Evolutionary conservation across 192 early-diverging fungal genomes (phyloP).

Genomic region (Backusella mclennaniae): DNA sequence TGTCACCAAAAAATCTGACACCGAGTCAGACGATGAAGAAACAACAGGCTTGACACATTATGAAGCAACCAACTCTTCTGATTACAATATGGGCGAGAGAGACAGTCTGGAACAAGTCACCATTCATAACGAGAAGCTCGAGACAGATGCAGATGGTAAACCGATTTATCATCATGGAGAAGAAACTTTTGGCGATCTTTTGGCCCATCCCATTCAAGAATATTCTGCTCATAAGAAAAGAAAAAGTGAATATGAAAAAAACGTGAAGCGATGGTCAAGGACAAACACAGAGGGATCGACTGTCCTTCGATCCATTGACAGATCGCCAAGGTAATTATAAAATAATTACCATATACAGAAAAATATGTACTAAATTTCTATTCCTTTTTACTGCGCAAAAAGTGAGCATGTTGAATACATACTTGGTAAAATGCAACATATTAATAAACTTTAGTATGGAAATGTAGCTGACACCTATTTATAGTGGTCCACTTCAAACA

Average conservation of each 20-base stretch:
- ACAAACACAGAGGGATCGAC: background rate
- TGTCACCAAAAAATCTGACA: background rate
- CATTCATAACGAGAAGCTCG: background rate
- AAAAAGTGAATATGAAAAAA: conserved; percentile 13
- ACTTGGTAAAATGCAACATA: background rate
- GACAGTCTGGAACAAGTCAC: conserved; percentile 6
- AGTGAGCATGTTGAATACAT: background rate
- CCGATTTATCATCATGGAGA: conserved; percentile 27
- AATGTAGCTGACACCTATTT: background rate
- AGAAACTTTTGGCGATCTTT: conserved; percentile 30
- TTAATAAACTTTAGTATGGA: background rate
- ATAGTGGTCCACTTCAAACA: conserved; percentile 35
- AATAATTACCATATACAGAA: background rate
- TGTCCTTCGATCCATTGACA: background rate
- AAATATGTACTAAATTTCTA: background rate
- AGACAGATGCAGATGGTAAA: conserved; percentile 6
- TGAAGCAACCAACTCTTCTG: background rate
- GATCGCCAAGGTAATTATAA: conserved; percentile 1
- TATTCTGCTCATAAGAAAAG: conserved; percentile 19
- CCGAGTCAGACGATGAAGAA: background rate
- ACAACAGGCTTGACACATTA: background rate
- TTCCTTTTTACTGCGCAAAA: background rate
- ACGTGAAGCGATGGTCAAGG: background rate
- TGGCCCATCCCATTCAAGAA: conserved; percentile 29
- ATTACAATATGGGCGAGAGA: background rate